phyloP scores from a whole-genome alignment of 495 filamentous ascomycete species.

The Hypoxylon crocopeplum region DNA sequence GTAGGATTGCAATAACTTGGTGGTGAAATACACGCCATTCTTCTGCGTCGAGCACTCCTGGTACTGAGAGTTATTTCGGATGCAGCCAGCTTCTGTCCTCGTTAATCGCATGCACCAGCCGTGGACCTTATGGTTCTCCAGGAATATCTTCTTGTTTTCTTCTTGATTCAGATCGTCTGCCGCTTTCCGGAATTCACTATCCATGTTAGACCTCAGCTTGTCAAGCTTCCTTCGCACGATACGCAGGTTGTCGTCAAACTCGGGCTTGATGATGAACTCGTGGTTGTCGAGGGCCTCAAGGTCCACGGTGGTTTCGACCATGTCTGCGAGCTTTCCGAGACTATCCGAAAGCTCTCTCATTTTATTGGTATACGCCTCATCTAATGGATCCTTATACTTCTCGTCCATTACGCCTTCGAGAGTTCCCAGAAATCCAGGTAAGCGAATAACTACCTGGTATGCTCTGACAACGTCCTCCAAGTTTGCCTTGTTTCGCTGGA shows the following conservation, averaged over 20 bases:
- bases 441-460: slow-evolving; percentile 90
- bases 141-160: slow-evolving; percentile 95
- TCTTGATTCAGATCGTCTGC: slow-evolving; percentile 89
- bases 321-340: slow-evolving; percentile 87
- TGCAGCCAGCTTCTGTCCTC: slow-evolving; percentile 87
- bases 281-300: slow-evolving; percentile 95
- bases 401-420: slow-evolving; percentile 97
- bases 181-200: slow-evolving; percentile 77
- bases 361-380: slow-evolving; percentile 87
- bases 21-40: slow-evolving; percentile 98
- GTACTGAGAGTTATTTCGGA: slow-evolving; percentile 88
- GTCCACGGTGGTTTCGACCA: slow-evolving; percentile 99
- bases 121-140: slow-evolving; percentile 94
- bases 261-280: slow-evolving; percentile 98
- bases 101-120: slow-evolving; percentile 98
- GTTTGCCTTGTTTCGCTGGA: slow-evolving; percentile 87
- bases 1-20: slow-evolving; percentile 77
- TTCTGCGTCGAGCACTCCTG: slow-evolving; percentile 98
- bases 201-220: slow-evolving; percentile 82
- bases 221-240: slow-evolving; percentile 91
- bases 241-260: slow-evolving; percentile 90
- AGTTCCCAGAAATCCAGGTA: slow-evolving; percentile 88
- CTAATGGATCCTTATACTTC: slow-evolving; percentile 84
- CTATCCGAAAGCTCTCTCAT: slow-evolving; percentile 76
- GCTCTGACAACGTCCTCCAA: slow-evolving; percentile 94